Evolutionary conservation across 805 yeast species (phyloP), one percentile per base, ranked within the genome.

Genomic region (Ogataea methanolica): DNA sequence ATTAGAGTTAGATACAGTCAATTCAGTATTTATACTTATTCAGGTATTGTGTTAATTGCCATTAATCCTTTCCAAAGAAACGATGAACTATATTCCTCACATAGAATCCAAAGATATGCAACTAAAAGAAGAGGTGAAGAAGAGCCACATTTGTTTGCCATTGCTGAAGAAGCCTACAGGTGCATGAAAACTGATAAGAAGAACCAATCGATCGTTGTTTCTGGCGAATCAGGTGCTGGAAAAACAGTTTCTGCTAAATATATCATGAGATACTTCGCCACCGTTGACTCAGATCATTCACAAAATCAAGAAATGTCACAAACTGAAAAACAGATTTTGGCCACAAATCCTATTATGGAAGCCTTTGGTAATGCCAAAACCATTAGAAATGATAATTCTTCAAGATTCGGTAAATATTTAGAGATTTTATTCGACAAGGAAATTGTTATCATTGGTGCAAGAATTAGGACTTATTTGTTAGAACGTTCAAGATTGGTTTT

Each of bases 181-280:
- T 85, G 96, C 63, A 92, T 92, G 99, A 85, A 87, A 60, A 76
- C 83, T 42, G 95, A 89, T 58, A 73, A 79, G 37, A 76, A 80
- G 58, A 91, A 92, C 70, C 99, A 92, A 70, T 92, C 99, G 1
- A 91, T 92, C 53, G 97, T 92, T 16, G 98, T 92, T 16, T 82
- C 91, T 58, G 99, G 99, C 70, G 99, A 92, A 70, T 88, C 96
- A 6, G 99, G 99, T 68, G 98, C 99, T 29, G 99, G 99, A 67
- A 94, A 92, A 62, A 94, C 98, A 5, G 98, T 92, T 38, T 83
- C 94, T 53, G 99, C 99, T 36, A 92, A 92, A 66, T 92, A 88
- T 67, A 92, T 92, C 55, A 92, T 92, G 98, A 82, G 98, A 67
- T 92, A 91, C 68, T 91, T 92, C 66, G 98, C 98, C 4, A 83